These are phyloP conservation scores for Purshia tridentata DNA, from an alignment of 306 rosid species.

Conservation along the genomic window DNA sequence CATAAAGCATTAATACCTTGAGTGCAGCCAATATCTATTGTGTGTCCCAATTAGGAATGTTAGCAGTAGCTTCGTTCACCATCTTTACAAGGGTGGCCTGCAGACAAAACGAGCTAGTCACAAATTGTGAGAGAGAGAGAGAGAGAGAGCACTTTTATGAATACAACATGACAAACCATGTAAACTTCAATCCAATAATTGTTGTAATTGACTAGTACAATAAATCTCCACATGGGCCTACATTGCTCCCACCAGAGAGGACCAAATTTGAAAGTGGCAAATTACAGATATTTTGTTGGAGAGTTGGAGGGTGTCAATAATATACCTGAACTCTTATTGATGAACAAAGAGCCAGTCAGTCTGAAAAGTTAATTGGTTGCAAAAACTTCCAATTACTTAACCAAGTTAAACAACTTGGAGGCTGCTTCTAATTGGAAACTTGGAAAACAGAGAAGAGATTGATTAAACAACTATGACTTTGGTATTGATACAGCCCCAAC, in stretches of 20 bases:
- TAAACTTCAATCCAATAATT: background rate
- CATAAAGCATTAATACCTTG: background rate
- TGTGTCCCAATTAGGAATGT: slow-evolving; percentile 72
- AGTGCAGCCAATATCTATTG: slow-evolving; percentile 23
- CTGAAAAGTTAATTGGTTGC: background rate
- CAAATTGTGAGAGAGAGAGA: too few relatives aligned
- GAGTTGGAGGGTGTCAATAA: background rate
- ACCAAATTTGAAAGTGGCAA: background rate
- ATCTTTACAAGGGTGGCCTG: slow-evolving; percentile 87
- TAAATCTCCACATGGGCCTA: too few relatives aligned
- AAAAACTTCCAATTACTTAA: background rate
- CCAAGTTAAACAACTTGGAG: too few relatives aligned
- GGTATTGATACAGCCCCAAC: too few relatives aligned
- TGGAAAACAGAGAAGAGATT: too few relatives aligned
- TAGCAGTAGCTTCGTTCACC: slow-evolving; percentile 88
- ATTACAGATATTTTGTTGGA: background rate
- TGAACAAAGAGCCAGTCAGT: background rate
- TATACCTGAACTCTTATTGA: background rate
- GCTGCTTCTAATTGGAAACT: too few relatives aligned
- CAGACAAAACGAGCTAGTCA: slow-evolving; percentile 20
- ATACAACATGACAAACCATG: background rate
- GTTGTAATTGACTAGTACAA: too few relatives aligned
- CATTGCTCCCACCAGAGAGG: background rate
- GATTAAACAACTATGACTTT: too few relatives aligned
- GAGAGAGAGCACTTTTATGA: background rate